Conservation (phyloP, 768 basidiomycete species). For the Cantharellus cinnabarinus region DNA sequence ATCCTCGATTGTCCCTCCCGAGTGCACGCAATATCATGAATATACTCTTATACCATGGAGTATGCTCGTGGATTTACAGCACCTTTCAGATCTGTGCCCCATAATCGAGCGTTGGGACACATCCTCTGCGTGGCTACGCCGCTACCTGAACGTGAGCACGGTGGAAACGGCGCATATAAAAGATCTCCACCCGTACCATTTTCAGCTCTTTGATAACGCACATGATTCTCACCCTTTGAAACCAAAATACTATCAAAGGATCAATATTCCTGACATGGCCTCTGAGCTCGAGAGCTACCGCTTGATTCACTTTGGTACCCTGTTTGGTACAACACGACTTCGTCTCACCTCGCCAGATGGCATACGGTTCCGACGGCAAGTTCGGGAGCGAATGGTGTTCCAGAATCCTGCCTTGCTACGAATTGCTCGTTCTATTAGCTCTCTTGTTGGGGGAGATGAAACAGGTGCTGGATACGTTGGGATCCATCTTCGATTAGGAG, state of each 20-base stretch:
- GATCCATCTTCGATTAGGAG: slow-evolving; percentile 47
- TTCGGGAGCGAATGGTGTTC: slow-evolving; percentile 40
- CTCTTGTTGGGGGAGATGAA: slow-evolving; percentile 20
- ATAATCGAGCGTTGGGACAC: slow-evolving; percentile 32
- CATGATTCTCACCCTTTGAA: slow-evolving; percentile 10
- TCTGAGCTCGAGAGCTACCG: slow-evolving; percentile 24
- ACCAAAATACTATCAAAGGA: slow-evolving; percentile 11
- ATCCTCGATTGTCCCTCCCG: slow-evolving; percentile 20
- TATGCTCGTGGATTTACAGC: slow-evolving; percentile 40
- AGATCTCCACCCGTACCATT: slow-evolving; percentile 40
- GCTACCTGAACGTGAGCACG: slow-evolving; percentile 19
- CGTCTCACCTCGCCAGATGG: slow-evolving; percentile 26
- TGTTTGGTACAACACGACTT: slow-evolving; percentile 59
- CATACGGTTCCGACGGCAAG: slow-evolving; percentile 22
- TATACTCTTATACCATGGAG: slow-evolving; percentile 51
- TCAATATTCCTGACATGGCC: slow-evolving; percentile 17
- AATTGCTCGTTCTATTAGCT: slow-evolving; percentile 25
- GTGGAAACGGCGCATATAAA: slow-evolving; percentile 28
- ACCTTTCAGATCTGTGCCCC: slow-evolving; percentile 16
- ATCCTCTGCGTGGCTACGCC: slow-evolving; percentile 27
- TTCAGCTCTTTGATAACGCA: slow-evolving; percentile 34
- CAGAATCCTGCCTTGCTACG: slow-evolving; percentile 26
- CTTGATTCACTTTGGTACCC: slow-evolving; percentile 48
- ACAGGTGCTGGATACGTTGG: slow-evolving; percentile 27
- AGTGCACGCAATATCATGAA: slow-evolving; percentile 40